Percentiles rank a stretch among this genome's conserved stretches.
Evolutionary conservation across 176 grass and related monocot species (phyloP).

Genomic region (Avena insularis): DNA sequence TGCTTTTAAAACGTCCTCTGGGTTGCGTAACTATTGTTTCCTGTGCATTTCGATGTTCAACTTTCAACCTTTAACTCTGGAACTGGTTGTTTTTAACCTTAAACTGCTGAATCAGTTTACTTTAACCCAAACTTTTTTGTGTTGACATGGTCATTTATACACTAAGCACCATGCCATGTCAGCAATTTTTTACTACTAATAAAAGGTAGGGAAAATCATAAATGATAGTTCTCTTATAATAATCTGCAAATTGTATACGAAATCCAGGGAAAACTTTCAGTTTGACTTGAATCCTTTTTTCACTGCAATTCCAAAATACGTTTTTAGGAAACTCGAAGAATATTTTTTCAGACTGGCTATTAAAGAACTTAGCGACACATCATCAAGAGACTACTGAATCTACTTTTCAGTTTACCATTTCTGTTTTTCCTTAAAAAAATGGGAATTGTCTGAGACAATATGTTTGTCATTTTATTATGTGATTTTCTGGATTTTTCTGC

Average conservation of each 20-base stretch:
- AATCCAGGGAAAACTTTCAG: not conserved
- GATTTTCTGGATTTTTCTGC: not conserved
- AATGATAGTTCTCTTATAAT: not conserved
- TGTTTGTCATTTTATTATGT: not conserved
- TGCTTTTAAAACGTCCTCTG: not conserved
- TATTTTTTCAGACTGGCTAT: no score
- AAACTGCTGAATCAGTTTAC: not conserved
- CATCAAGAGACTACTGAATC: not conserved
- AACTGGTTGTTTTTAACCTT: not conserved
- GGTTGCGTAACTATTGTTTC: slow-evolving; percentile 18
- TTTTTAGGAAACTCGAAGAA: not conserved
- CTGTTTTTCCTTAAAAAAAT: not conserved
- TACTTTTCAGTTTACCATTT: not conserved
- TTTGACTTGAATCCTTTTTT: not conserved
- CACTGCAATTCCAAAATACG: not conserved
- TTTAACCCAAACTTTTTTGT: not conserved
- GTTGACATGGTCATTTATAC: not conserved
- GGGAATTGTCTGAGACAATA: no score
- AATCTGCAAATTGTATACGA: not conserved
- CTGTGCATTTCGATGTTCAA: not conserved
- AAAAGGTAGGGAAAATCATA: not conserved
- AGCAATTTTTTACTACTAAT: not conserved
- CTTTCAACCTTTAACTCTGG: not conserved
- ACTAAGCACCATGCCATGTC: not conserved
- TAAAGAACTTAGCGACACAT: not conserved